Conservation (phyloP, 805 yeast genomes). For the Saturnispora gosingensis region DNA sequence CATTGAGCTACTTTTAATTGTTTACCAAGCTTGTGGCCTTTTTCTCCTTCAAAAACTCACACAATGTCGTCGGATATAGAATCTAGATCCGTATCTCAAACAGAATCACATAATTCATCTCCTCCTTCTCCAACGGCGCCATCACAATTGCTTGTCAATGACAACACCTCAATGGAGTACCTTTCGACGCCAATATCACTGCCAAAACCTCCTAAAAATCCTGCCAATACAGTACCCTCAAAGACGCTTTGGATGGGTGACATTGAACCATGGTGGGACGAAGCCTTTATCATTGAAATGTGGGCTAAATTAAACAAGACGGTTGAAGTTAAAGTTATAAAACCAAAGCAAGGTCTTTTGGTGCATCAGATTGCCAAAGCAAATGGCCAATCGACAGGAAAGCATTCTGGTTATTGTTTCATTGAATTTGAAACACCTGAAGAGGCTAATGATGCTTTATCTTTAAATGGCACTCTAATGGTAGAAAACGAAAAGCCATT, state of each 20-base stretch:
- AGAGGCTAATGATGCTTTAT: slow-evolving; percentile 60
- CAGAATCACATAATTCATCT: background rate
- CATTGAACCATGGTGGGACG: slow-evolving; percentile 72
- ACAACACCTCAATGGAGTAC: slow-evolving; percentile 10
- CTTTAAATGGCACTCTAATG: slow-evolving; percentile 54
- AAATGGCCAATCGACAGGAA: slow-evolving; percentile 20
- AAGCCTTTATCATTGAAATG: slow-evolving; percentile 45
- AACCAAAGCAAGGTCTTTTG: slow-evolving; percentile 32
- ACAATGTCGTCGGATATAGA: slow-evolving; percentile 1
- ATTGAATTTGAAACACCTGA: slow-evolving; percentile 62
- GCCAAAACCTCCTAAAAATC: slow-evolving; percentile 47
- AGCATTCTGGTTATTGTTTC: slow-evolving; percentile 61
- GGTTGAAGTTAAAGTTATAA: slow-evolving; percentile 61
- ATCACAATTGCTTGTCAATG: background rate
- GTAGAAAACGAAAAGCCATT: slow-evolving; percentile 58
- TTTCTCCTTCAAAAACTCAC: background rate
- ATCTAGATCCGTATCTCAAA: background rate
- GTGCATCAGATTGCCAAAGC: slow-evolving; percentile 25
- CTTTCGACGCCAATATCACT: slow-evolving; percentile 24
- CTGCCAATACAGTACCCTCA: slow-evolving; percentile 45
- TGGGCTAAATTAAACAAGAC: slow-evolving; percentile 49
- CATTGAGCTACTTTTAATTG: background rate
- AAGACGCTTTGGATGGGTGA: slow-evolving; percentile 87
- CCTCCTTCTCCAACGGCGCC: background rate
- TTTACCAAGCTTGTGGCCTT: background rate